phyloP scores from a whole-genome alignment of 1,139 yeast genomes.

The Kurtzmaniella quercitrusa region DNA sequence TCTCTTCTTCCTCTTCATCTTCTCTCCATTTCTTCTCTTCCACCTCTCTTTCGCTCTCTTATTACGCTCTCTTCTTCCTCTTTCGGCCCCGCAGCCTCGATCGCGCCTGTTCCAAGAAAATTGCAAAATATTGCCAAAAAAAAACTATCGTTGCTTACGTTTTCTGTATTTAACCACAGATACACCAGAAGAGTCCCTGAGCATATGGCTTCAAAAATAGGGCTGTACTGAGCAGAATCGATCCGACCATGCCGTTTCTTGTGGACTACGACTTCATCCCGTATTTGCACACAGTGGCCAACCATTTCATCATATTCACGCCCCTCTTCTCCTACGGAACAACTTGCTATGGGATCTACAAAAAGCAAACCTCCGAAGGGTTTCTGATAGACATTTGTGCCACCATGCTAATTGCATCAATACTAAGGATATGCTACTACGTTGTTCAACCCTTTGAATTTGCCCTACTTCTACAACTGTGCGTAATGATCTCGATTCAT shows the following conservation, averaged over 20 bases:
- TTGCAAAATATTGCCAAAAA: background rate
- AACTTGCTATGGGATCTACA: conserved; percentile 65
- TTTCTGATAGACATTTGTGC: conserved; percentile 88
- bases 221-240: background rate
- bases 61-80: no score
- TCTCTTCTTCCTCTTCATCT: no score
- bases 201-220: background rate
- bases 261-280: conserved; percentile 34
- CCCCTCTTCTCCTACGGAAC: conserved; percentile 86
- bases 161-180: background rate
- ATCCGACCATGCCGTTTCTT: background rate
- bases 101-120: background rate
- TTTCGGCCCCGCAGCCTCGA: background rate
- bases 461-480: conserved; percentile 68
- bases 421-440: conserved; percentile 71
- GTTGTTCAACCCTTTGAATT: conserved; percentile 75
- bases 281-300: conserved; percentile 37
- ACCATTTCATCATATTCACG: conserved; percentile 57
- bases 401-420: conserved; percentile 79
- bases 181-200: background rate
- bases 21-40: no score
- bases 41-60: no score
- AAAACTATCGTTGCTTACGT: background rate
- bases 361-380: conserved; percentile 64
- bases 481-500: conserved; percentile 77